A percentile compares a stretch with the other conserved stretches of the same genome.
Conservation (phyloP, 805 yeast genomes). For the Cyberlindnera subsufficiens region DNA sequence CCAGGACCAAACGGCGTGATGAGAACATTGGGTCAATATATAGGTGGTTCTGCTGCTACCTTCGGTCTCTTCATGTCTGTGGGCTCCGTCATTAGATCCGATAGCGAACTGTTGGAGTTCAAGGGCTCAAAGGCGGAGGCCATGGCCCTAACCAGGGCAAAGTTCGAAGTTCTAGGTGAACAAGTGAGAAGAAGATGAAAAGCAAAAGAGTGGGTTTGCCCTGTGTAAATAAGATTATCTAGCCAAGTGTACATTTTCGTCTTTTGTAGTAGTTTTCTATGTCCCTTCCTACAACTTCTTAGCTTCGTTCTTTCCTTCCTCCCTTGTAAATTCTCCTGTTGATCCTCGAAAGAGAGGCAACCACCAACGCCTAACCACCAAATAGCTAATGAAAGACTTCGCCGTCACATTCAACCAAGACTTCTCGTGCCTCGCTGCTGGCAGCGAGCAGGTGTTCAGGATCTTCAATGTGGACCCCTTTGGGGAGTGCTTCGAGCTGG, state of each 20-base stretch:
- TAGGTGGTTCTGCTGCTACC: conserved; percentile 94
- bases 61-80: conserved; percentile 95
- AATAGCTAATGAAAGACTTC: neutral
- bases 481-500: conserved; percentile 56
- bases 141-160: conserved; percentile 38
- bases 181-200: conserved; percentile 15
- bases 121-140: conserved; percentile 27
- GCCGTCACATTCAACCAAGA: conserved; percentile 60
- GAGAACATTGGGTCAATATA: conserved; percentile 94
- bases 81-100: conserved; percentile 88
- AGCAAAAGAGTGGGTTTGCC: neutral
- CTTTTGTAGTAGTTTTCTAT: neutral
- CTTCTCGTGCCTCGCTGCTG: conserved; percentile 69
- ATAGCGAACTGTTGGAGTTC: conserved; percentile 20
- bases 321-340: no score
- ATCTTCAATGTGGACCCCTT: conserved; percentile 88
- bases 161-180: conserved; percentile 26
- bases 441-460: conserved; percentile 56
- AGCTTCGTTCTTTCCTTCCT: neutral
- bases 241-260: neutral
- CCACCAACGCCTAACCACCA: neutral
- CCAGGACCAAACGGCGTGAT: conserved; percentile 98
- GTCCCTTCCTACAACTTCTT: neutral
- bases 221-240: conserved; percentile 1
- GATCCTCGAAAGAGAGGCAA: neutral